Conservation (phyloP, 192 early-diverging fungal genomes). For the Rhizophagus sp. region DNA sequence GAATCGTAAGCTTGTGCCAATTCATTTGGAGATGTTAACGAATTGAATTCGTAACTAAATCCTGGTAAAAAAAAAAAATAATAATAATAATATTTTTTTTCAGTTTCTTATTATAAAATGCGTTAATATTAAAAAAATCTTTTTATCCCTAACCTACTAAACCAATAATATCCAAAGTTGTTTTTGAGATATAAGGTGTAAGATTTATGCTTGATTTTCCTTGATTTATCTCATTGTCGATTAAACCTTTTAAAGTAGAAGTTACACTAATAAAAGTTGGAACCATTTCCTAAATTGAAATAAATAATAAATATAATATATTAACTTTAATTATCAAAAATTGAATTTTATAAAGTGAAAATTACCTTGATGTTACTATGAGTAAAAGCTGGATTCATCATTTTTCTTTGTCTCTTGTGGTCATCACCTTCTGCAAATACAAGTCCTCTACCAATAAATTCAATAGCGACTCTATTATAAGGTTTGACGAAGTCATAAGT, state of each 20-base stretch:
- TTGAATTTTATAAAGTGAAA: slow-evolving; percentile 25
- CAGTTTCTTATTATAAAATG: too few relatives aligned
- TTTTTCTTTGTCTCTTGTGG: slow-evolving; percentile 54
- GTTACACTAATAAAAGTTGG: slow-evolving; percentile 36
- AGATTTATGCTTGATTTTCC: slow-evolving; percentile 39
- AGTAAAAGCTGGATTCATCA: slow-evolving; percentile 59
- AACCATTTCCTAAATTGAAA: slow-evolving; percentile 13
- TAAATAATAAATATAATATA: background rate
- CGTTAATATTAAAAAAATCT: background rate
- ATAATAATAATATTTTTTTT: too few relatives aligned
- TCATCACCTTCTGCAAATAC: slow-evolving; percentile 53
- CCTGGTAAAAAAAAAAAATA: slow-evolving; percentile 19
- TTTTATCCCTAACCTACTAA: slow-evolving; percentile 28
- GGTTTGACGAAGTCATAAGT: slow-evolving; percentile 53
- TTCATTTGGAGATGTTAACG: slow-evolving; percentile 40
- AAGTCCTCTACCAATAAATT: slow-evolving; percentile 48
- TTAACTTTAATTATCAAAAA: too few relatives aligned
- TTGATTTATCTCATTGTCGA: slow-evolving; percentile 25
- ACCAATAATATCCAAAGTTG: slow-evolving; percentile 52
- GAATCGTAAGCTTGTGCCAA: slow-evolving; percentile 45
- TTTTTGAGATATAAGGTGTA: slow-evolving; percentile 36
- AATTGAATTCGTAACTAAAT: slow-evolving; percentile 50
- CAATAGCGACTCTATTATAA: slow-evolving; percentile 20
- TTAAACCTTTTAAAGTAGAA: slow-evolving; percentile 39
- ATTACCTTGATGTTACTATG: slow-evolving; percentile 40